Base-by-base conservation (phyloP, 2,329 filamentous ascomycete genomes). In the Fusarium compactum region DNA sequence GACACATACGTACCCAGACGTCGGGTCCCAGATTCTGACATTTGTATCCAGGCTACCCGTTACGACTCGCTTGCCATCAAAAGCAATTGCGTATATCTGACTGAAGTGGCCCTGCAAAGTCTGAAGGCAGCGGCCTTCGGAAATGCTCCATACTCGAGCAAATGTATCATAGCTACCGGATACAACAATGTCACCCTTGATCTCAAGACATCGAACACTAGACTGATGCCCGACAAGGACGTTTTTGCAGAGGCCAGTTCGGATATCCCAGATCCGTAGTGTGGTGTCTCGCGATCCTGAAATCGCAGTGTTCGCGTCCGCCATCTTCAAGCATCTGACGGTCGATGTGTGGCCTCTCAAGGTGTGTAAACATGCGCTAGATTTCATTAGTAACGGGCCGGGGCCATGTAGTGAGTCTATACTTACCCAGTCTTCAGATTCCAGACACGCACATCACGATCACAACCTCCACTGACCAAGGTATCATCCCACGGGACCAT, bases 401-500 rank as follows among this genome's bases (percentile, higher is more conserved):
- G 41, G 8, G 22, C 7, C 15, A 34, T 22, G 32, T 12, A n/a
- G 12, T 25, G 20, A 6, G 20, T 52, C 18, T 40, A 29, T 8
- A 75, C 89, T 79, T 87, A 97, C 93, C 95, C 96, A 66, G 93
- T 97, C 53, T 91, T 90, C 85, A 99, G 90, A 77, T 99, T 93
- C 96, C 96, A 99, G 8, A 99, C 96, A 61, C 96, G 89, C 29
- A 99, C 96, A 78, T 99, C 96, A 65, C 96, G 89, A 82, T 99
- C 96, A 79, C 96, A 99, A 8, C 96, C 96, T 75, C 96, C 96
- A 75, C 94, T 98, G 65, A 99, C 96, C 66, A 99, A 86, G 56
- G 93, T 92, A 79, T 99, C 95, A 64, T 93, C 95, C 93, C 95
- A 98, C 9, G 96, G 96, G 25, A 99, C 94, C 95, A 99, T 98